Evolutionary conservation across 228 moss, liverwort and hornwort species (phyloP).

Genomic region (Sphagnum magellanicum): DNA sequence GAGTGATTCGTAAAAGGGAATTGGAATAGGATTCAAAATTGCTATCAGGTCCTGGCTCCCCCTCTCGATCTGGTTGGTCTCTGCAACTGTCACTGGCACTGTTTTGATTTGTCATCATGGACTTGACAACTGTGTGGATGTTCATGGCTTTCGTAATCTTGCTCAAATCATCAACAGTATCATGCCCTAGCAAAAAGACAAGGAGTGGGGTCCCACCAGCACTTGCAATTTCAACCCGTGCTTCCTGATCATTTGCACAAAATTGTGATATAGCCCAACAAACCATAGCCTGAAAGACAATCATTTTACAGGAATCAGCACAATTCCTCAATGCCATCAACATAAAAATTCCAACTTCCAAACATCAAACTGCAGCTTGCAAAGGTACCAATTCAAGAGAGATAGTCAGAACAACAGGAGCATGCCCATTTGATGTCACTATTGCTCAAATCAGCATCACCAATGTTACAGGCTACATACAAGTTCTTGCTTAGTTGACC

Average conservation of each 20-base stretch:
- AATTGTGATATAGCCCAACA: conserved; percentile 1
- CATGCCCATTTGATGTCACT: too few species aligned
- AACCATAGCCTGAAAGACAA: not conserved
- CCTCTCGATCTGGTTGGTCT: not conserved
- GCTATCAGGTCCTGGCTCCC: too few species aligned
- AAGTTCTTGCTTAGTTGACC: too few species aligned
- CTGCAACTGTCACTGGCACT: not conserved
- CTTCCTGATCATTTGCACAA: not conserved
- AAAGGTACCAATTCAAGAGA: too few species aligned
- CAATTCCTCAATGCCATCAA: too few species aligned
- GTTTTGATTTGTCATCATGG: not conserved
- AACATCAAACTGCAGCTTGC: too few species aligned
- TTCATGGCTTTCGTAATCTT: conserved; percentile 1
- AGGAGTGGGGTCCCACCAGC: conserved; percentile 1
- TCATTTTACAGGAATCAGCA: too few species aligned
- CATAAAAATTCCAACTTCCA: too few species aligned
- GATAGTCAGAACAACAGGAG: too few species aligned
- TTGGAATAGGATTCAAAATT: not conserved
- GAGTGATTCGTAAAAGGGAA: not conserved
- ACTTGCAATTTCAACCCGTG: conserved; percentile 1
- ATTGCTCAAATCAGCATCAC: too few species aligned
- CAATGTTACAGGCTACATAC: too few species aligned
- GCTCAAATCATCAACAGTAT: not conserved
- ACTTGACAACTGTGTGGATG: conserved; percentile 5
- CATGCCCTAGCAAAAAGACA: not conserved